A percentile compares a stretch with the other conserved stretches of the same genome.
Conservation (phyloP, 768 basidiomycete genomes). For the Amyloporia xantha region DNA sequence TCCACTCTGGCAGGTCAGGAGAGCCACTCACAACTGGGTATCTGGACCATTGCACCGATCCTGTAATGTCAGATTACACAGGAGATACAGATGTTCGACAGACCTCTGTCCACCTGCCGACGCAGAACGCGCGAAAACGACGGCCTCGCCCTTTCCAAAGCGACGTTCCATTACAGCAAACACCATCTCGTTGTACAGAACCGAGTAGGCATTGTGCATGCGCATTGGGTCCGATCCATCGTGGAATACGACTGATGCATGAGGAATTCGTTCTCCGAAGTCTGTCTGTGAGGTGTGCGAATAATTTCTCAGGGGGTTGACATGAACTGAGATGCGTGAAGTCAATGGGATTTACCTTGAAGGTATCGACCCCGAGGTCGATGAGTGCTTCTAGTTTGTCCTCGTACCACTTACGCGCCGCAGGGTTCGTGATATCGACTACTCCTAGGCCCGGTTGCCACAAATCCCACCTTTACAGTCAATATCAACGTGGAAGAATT, state of each 20-base stretch:
- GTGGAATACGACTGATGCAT: constrained; percentile 52
- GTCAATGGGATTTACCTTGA: constrained; percentile 46
- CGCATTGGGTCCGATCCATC: constrained; percentile 63
- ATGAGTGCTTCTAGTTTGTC: constrained; percentile 36
- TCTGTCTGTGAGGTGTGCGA: constrained; percentile 45
- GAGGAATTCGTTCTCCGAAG: constrained; percentile 74
- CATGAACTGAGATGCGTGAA: no score
- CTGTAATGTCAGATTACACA: neutral
- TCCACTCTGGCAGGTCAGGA: no score
- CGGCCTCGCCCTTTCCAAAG: constrained; percentile 58
- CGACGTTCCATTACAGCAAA: constrained; percentile 52
- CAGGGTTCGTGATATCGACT: constrained; percentile 60
- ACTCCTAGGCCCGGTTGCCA: constrained; percentile 62
- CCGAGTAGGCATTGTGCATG: constrained; percentile 69
- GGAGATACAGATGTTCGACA: neutral
- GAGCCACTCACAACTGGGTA: constrained; percentile 27
- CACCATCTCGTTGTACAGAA: constrained; percentile 65
- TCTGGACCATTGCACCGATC: constrained; percentile 1
- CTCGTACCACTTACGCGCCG: constrained; percentile 41
- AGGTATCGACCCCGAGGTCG: constrained; percentile 40
- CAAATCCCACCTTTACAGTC: constrained; percentile 41
- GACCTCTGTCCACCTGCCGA: constrained; percentile 65
- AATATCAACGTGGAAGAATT: neutral
- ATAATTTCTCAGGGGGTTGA: neutral
- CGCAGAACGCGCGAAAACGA: constrained; percentile 63